phyloP scores from a whole-genome alignment of 2,329 filamentous ascomycete genomes.

The Rhynchosporium graminicola region DNA sequence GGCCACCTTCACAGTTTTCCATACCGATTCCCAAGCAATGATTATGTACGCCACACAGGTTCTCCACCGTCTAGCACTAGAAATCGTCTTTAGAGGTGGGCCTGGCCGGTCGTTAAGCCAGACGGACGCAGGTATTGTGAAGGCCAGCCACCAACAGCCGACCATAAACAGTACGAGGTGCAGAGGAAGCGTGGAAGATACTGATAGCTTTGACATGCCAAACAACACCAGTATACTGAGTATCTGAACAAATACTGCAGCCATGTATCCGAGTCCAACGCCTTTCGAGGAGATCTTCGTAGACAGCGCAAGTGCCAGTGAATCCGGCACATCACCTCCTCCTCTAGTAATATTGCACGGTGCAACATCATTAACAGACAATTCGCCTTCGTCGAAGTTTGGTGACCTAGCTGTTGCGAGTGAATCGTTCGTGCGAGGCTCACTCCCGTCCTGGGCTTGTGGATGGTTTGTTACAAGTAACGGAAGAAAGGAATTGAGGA shows the following conservation, averaged over 20 bases:
- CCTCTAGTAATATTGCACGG: neutral
- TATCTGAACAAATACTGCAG: slow-evolving; percentile 80
- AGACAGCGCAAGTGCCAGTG: slow-evolving; percentile 73
- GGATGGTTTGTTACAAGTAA: slow-evolving; percentile 86
- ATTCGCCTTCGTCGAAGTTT: neutral
- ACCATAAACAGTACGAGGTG: slow-evolving; percentile 84
- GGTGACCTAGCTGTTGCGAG: neutral
- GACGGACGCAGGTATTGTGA: slow-evolving; percentile 83
- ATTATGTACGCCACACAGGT: slow-evolving; percentile 68
- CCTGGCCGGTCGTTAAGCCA: slow-evolving; percentile 89
- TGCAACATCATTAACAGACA: neutral
- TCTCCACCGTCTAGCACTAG: slow-evolving; percentile 39
- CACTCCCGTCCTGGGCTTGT: slow-evolving; percentile 13
- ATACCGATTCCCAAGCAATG: slow-evolving; percentile 85
- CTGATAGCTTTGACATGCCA: slow-evolving; percentile 52
- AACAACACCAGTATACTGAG: slow-evolving; percentile 76
- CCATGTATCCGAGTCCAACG: slow-evolving; percentile 89
- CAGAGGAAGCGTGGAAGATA: slow-evolving; percentile 80
- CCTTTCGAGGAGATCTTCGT: slow-evolving; percentile 89
- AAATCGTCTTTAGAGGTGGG: slow-evolving; percentile 63
- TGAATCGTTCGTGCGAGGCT: neutral
- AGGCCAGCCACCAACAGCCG: slow-evolving; percentile 88
- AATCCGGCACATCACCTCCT: slow-evolving; percentile 53
- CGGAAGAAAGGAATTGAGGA: slow-evolving; percentile 92
- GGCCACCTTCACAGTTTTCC: slow-evolving; percentile 74